Conservation (phyloP, 1,284 basidiomycete species). For the Cutaneotrichosporon arboriforme region DNA sequence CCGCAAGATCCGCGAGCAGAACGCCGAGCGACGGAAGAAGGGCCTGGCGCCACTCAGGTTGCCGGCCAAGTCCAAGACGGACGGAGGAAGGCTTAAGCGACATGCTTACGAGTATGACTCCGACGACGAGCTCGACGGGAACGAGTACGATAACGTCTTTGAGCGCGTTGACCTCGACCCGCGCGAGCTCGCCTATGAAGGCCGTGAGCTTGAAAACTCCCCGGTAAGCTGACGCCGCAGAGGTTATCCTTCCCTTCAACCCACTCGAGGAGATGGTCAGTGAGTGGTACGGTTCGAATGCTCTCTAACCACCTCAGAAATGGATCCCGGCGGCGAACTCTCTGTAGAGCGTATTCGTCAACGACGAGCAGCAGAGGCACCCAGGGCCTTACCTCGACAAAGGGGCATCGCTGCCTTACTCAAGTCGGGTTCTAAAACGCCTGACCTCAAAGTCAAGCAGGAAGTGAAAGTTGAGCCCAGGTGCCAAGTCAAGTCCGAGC, state of each 20-base stretch:
- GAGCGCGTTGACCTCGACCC: constrained; percentile 7
- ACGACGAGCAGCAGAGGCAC: too few relatives aligned
- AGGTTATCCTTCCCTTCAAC: constrained; percentile 28
- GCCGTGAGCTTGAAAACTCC: constrained; percentile 17
- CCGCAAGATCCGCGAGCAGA: not conserved
- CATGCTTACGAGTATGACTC: not conserved
- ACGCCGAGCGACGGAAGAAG: not conserved
- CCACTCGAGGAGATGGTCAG: constrained; percentile 29
- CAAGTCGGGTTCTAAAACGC: too few relatives aligned
- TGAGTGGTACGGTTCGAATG: not conserved
- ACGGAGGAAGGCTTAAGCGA: not conserved
- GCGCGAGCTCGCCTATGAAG: constrained; percentile 23
- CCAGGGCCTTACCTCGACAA: too few relatives aligned
- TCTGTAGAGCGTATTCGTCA: not conserved
- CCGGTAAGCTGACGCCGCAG: constrained; percentile 4
- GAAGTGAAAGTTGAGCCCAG: not conserved
- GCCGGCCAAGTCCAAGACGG: constrained; percentile 10
- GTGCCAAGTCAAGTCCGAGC: not conserved
- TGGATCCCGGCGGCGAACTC: not conserved
- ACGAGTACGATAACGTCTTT: not conserved
- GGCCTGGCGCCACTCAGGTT: constrained; percentile 16
- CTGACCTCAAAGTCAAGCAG: not conserved
- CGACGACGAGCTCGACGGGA: not conserved
- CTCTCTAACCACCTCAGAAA: not conserved
- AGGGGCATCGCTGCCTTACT: too few relatives aligned